Evolutionary conservation across 2,329 filamentous ascomycete genomes (phyloP).

Genomic region (Blastomyces emzantsi): DNA sequence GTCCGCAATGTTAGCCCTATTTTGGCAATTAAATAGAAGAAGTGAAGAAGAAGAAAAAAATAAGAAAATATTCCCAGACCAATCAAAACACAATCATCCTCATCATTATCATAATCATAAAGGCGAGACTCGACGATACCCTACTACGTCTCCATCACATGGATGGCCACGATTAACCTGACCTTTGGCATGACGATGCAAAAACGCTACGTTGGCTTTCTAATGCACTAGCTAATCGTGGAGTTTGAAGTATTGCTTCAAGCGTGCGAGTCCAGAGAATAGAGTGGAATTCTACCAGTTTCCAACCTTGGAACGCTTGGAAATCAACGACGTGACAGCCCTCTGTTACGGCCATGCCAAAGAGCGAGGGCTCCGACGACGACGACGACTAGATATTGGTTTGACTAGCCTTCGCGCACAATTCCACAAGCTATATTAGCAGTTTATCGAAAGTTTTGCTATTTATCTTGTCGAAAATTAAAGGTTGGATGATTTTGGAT

Average conservation of each 20-base stretch:
- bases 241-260: slow-evolving; percentile 19
- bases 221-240: slow-evolving; percentile 19
- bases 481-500: not conserved
- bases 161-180: slow-evolving; percentile 11
- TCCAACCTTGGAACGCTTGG: too few species aligned
- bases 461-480: not conserved
- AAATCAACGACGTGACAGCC: not conserved
- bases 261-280: too few species aligned
- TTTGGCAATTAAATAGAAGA: too few species aligned
- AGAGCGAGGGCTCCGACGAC: not conserved
- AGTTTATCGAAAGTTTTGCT: not conserved
- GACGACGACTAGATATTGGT: not conserved
- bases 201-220: slow-evolving; percentile 10
- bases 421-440: not conserved
- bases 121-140: slow-evolving; percentile 15
- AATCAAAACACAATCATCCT: too few species aligned
- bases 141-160: slow-evolving; percentile 15
- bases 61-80: too few species aligned
- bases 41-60: too few species aligned
- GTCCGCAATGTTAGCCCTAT: too few species aligned
- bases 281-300: too few species aligned
- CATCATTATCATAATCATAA: too few species aligned
- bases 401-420: not conserved
- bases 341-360: slow-evolving; percentile 12
- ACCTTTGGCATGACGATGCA: not conserved